phyloP scores from a whole-genome alignment of 805 yeast species.

The Candida jianshihensis region DNA sequence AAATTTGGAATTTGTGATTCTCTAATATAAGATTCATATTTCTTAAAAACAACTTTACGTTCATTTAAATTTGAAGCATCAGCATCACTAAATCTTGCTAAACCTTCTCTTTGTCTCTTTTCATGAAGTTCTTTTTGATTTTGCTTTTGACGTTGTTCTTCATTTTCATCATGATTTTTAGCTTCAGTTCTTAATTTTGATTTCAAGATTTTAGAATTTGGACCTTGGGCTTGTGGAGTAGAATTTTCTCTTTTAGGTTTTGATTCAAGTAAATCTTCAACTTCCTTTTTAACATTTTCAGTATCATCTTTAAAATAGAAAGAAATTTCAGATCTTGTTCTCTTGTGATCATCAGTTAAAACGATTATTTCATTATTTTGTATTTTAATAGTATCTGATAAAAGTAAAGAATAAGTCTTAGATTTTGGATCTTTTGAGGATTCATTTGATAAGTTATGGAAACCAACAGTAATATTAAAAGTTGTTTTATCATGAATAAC shows the following conservation, averaged over 20 bases:
- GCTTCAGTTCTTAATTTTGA: slow-evolving; percentile 76
- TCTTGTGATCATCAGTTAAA: slow-evolving; percentile 70
- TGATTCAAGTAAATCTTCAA: slow-evolving; percentile 33
- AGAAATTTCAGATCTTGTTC: slow-evolving; percentile 66
- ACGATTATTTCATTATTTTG: slow-evolving; percentile 50
- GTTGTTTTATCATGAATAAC: slow-evolving; percentile 64
- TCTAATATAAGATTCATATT: slow-evolving; percentile 89
- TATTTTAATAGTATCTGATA: slow-evolving; percentile 77
- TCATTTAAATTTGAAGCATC: slow-evolving; percentile 60
- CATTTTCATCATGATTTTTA: slow-evolving; percentile 64
- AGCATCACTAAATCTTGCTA: slow-evolving; percentile 72
- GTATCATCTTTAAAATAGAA: slow-evolving; percentile 75
- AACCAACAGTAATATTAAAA: slow-evolving; percentile 71
- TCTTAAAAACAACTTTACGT: slow-evolving; percentile 70
- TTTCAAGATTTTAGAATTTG: slow-evolving; percentile 60
- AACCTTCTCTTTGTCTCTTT: slow-evolving; percentile 80
- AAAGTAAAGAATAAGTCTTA: slow-evolving; percentile 59
- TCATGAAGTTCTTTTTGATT: slow-evolving; percentile 80
- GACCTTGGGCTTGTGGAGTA: slow-evolving; percentile 19
- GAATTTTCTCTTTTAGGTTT: slow-evolving; percentile 24
- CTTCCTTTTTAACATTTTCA: slow-evolving; percentile 32
- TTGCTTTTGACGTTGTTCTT: slow-evolving; percentile 73
- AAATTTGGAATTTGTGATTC: slow-evolving; percentile 85
- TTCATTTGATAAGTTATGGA: slow-evolving; percentile 50
- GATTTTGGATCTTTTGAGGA: slow-evolving; percentile 39